These are phyloP conservation scores for Sanguinoderma infundibulare DNA, from an alignment of 1,284 basidiomycete genomes.

Conservation along the genomic window DNA sequence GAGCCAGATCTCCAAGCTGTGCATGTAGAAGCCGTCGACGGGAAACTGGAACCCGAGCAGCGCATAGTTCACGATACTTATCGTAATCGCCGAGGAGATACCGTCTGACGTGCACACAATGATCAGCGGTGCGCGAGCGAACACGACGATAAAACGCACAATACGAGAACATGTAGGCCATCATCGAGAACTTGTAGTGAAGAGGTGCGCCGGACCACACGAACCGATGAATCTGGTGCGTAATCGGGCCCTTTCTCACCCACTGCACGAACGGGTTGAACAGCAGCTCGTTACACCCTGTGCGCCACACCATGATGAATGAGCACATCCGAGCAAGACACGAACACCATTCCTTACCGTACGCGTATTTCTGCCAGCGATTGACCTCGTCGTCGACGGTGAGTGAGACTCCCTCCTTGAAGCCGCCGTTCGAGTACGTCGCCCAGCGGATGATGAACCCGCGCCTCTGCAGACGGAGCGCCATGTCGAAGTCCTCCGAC, in stretches of 20 bases:
- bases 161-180: slow-evolving; percentile 51
- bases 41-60: slow-evolving; percentile 52
- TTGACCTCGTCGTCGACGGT: slow-evolving; percentile 55
- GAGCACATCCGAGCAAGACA: not conserved
- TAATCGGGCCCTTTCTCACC: slow-evolving; percentile 52
- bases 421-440: slow-evolving; percentile 57
- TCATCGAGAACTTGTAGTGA: slow-evolving; percentile 50
- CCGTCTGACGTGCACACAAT: slow-evolving; percentile 34
- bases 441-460: slow-evolving; percentile 63
- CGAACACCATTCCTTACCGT: slow-evolving; percentile 36
- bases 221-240: slow-evolving; percentile 51
- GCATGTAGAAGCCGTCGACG: slow-evolving; percentile 50
- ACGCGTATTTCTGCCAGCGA: slow-evolving; percentile 64
- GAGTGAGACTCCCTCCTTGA: slow-evolving; percentile 65
- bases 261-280: slow-evolving; percentile 53
- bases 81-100: slow-evolving; percentile 44
- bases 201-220: slow-evolving; percentile 45
- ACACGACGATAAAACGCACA: slow-evolving; percentile 32
- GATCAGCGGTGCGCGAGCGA: not conserved
- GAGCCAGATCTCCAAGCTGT: slow-evolving; percentile 50
- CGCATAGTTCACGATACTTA: slow-evolving; percentile 45
- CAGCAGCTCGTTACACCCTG: slow-evolving; percentile 42
- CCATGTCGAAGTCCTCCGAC: slow-evolving; percentile 66
- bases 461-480: slow-evolving; percentile 49
- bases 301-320: not conserved